Evolutionary conservation across 139 green algal species (phyloP).

Genomic region (Gonium pectorale): DNA sequence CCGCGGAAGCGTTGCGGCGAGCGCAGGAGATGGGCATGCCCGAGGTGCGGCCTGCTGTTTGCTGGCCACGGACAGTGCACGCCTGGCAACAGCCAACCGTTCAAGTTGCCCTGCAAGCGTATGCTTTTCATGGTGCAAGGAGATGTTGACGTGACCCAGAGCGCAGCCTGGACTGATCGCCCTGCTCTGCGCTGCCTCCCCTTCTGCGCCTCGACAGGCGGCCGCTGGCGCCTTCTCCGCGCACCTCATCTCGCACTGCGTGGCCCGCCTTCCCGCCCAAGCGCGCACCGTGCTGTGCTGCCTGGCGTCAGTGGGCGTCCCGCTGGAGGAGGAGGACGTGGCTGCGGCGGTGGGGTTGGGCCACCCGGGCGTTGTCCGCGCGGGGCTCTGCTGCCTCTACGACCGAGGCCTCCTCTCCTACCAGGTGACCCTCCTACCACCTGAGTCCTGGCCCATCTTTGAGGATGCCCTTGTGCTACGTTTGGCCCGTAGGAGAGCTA

Average conservation of each 20-base stretch:
- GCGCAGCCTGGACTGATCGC: too few species aligned
- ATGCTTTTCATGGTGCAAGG: too few species aligned
- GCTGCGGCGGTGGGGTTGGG: constrained; percentile 17
- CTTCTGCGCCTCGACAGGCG: neutral
- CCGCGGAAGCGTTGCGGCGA: constrained; percentile 4
- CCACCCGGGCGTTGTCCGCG: constrained; percentile 8
- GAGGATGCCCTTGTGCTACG: too few species aligned
- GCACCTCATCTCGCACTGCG: constrained; percentile 14
- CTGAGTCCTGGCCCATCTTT: too few species aligned
- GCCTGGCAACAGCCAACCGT: too few species aligned
- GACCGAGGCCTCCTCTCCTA: constrained; percentile 27
- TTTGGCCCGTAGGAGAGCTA: too few species aligned
- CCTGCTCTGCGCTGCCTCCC: too few species aligned
- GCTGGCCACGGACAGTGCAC: too few species aligned
- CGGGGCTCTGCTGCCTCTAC: constrained; percentile 29
- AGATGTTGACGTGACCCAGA: too few species aligned
- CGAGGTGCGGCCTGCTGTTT: too few species aligned
- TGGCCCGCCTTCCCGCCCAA: constrained; percentile 4
- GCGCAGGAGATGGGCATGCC: neutral
- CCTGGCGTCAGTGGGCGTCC: neutral
- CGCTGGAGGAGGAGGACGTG: constrained; percentile 35
- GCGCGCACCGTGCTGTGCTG: constrained; percentile 27
- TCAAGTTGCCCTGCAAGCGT: too few species aligned
- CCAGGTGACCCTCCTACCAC: too few species aligned
- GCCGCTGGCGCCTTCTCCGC: neutral